phyloP scores from a whole-genome alignment of 129 eudicot species.

The Daucus carota region DH1_v3.0 NC_030381.2:54102001-54102500 shows the following conservation, averaged over 20 bases:
- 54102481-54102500: conserved; percentile 62
- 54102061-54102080: conserved; percentile 37
- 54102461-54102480: conserved; percentile 51
- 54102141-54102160: no score
- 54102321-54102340: conserved; percentile 53
- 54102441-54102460: neutral
- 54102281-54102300: conserved; percentile 48
- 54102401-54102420: neutral
- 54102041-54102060: conserved; percentile 46
- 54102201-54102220: neutral
- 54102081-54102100: conserved; percentile 46
- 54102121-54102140: conserved; percentile 1
- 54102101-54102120: neutral
- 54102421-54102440: neutral
- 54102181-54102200: neutral
- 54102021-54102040: conserved; percentile 42
- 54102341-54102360: conserved; percentile 92
- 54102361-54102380: conserved; percentile 13
- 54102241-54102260: neutral
- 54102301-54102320: conserved; percentile 53
- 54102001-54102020: conserved; percentile 42
- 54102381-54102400: neutral
- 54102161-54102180: neutral
- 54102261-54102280: neutral
- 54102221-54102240: neutral